phyloP scores from a whole-genome alignment of 1,139 yeast genomes.

The Yamadazyma blattariae region DNA sequence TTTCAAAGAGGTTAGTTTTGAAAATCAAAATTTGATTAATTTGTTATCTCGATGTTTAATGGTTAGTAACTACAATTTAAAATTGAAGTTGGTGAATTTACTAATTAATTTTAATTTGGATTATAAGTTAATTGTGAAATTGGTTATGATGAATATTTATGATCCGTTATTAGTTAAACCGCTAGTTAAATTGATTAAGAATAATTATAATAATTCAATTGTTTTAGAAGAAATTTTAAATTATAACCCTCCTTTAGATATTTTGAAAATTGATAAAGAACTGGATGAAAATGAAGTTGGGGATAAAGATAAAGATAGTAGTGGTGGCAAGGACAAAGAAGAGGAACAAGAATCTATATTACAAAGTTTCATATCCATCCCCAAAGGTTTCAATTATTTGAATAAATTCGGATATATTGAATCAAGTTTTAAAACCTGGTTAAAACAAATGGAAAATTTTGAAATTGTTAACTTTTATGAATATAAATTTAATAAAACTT shows the following conservation, averaged over 20 bases:
- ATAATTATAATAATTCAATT: neutral
- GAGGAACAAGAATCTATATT: neutral
- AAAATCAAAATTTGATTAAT: slow-evolving; percentile 62
- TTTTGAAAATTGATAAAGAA: slow-evolving; percentile 22
- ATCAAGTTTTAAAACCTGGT: slow-evolving; percentile 29
- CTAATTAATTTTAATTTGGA: slow-evolving; percentile 25
- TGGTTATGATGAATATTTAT: slow-evolving; percentile 59
- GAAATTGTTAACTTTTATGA: slow-evolving; percentile 13
- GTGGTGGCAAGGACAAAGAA: slow-evolving; percentile 9
- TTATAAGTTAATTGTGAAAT: slow-evolving; percentile 38
- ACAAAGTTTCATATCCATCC: neutral
- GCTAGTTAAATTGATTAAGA: neutral
- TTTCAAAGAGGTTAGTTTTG: slow-evolving; percentile 60
- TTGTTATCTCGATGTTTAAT: slow-evolving; percentile 64
- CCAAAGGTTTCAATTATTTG: slow-evolving; percentile 34
- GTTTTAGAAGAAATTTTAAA: slow-evolving; percentile 19
- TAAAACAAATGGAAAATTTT: slow-evolving; percentile 12
- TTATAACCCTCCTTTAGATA: slow-evolving; percentile 29
- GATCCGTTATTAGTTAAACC: neutral
- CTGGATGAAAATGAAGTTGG: slow-evolving; percentile 24
- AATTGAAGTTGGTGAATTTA: slow-evolving; percentile 7
- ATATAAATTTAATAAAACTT: slow-evolving; percentile 10
- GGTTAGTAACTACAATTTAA: slow-evolving; percentile 49
- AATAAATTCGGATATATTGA: slow-evolving; percentile 33
- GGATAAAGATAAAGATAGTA: slow-evolving; percentile 19